Percentiles rank a stretch among this genome's conserved stretches.
Evolutionary conservation across 768 basidiomycete genomes (phyloP).

Genomic region (Leccinum rimulosum): DNA sequence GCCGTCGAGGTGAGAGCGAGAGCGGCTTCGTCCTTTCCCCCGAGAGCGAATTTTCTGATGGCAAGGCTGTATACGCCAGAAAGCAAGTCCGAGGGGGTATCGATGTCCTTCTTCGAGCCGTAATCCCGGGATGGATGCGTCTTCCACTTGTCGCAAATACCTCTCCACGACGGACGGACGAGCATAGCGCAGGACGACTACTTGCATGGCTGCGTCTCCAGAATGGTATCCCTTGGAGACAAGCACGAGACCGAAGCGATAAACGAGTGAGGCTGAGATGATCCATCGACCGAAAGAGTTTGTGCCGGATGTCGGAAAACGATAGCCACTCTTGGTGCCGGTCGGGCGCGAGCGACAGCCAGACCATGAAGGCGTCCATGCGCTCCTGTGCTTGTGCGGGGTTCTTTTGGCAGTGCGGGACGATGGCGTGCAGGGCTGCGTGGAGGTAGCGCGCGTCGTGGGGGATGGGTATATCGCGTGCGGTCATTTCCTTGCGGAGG

Average conservation of each 20-base stretch:
- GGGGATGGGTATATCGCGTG: conserved; percentile 37
- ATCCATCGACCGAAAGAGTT: conserved; percentile 29
- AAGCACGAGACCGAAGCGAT: conserved; percentile 41
- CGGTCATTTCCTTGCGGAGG: conserved; percentile 41
- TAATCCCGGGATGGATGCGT: no score
- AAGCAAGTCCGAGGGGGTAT: conserved; percentile 1
- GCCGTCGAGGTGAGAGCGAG: conserved; percentile 44
- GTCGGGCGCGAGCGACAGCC: conserved; percentile 45
- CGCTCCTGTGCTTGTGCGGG: neutral
- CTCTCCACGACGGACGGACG: no score
- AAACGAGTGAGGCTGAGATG: conserved; percentile 36
- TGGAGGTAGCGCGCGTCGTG: conserved; percentile 34
- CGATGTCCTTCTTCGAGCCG: no score
- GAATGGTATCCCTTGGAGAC: conserved; percentile 45
- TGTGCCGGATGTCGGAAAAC: conserved; percentile 31
- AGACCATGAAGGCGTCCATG: conserved; percentile 33
- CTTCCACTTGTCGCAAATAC: no score
- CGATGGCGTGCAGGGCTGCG: conserved; percentile 36
- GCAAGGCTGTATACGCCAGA: conserved; percentile 34
- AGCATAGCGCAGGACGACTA: no score
- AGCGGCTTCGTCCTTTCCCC: conserved; percentile 40
- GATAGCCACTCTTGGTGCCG: conserved; percentile 17
- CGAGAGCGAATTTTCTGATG: conserved; percentile 40
- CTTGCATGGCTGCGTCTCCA: no score
- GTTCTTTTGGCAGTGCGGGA: conserved; percentile 11